Conservation (phyloP, 1,284 basidiomycete genomes). For the Jaminaea rosea region DNA sequence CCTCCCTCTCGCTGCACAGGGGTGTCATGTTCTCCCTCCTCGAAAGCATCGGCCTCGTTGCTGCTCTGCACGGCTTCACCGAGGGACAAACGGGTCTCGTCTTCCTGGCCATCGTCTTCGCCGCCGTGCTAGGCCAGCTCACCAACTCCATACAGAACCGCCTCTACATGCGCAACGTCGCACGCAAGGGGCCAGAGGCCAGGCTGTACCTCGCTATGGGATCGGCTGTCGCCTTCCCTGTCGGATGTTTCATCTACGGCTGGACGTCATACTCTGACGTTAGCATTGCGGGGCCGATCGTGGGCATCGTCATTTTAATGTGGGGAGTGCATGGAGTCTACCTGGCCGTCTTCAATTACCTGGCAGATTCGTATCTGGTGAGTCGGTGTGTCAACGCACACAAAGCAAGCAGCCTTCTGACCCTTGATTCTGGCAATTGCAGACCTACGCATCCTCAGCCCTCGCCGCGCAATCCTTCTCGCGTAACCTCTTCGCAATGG, state of each 20-base stretch:
- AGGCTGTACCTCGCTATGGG: conserved; percentile 49
- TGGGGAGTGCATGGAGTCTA: conserved; percentile 42
- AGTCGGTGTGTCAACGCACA: no score
- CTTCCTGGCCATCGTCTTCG: conserved; percentile 23
- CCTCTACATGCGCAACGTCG: conserved; percentile 15
- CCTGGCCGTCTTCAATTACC: conserved; percentile 21
- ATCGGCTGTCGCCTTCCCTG: conserved; percentile 24
- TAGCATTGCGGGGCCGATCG: conserved; percentile 39
- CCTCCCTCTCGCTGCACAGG: conserved; percentile 49
- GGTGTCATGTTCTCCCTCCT: conserved; percentile 62
- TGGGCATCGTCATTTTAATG: conserved; percentile 37
- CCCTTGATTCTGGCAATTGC: no score
- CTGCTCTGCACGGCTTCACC: conserved; percentile 57
- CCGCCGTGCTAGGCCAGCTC: conserved; percentile 55
- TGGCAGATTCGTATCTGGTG: conserved; percentile 8
- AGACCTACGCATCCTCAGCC: conserved; percentile 65
- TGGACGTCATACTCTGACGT: conserved; percentile 44
- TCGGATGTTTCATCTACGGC: conserved; percentile 33
- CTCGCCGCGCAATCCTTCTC: conserved; percentile 66
- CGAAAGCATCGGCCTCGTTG: conserved; percentile 42
- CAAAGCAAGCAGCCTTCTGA: no score
- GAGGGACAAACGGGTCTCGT: conserved; percentile 50
- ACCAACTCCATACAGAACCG: conserved; percentile 52
- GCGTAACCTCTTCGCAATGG: conserved; percentile 50
- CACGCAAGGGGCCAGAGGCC: conserved; percentile 48